These are phyloP conservation scores for Solanum appendiculatum DNA, from an alignment of 257 asterid genomes.

Conservation along the genomic window DNA sequence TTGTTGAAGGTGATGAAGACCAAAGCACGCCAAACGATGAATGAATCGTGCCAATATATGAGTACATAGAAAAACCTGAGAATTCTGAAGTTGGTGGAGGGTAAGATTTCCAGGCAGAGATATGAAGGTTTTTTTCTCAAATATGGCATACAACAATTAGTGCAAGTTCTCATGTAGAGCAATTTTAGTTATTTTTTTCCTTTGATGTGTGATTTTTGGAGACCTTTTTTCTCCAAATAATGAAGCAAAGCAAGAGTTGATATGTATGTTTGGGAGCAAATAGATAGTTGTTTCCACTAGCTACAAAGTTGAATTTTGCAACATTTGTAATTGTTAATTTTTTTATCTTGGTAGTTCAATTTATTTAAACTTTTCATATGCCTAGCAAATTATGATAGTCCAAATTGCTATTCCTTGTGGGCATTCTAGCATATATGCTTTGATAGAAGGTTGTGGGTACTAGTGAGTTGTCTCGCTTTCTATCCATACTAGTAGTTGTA, in stretches of 20 bases:
- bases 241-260: neutral
- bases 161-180: slow-evolving; percentile 1
- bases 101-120: neutral
- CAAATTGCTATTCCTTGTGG: neutral
- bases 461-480: too few species aligned
- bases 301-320: neutral
- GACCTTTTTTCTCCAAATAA: neutral
- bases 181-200: neutral
- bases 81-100: neutral
- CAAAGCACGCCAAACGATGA: slow-evolving; percentile 27
- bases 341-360: neutral
- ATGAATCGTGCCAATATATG: slow-evolving; percentile 6
- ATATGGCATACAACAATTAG: neutral
- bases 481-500: too few species aligned
- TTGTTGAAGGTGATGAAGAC: slow-evolving; percentile 37
- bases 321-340: neutral
- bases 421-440: too few species aligned
- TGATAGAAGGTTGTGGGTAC: too few species aligned
- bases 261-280: neutral
- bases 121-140: neutral
- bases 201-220: neutral
- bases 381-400: neutral
- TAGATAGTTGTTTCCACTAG: neutral
- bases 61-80: neutral
- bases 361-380: neutral